Base-by-base conservation (phyloP, 2,329 filamentous ascomycete genomes). In the Didymella pomorum region DNA sequence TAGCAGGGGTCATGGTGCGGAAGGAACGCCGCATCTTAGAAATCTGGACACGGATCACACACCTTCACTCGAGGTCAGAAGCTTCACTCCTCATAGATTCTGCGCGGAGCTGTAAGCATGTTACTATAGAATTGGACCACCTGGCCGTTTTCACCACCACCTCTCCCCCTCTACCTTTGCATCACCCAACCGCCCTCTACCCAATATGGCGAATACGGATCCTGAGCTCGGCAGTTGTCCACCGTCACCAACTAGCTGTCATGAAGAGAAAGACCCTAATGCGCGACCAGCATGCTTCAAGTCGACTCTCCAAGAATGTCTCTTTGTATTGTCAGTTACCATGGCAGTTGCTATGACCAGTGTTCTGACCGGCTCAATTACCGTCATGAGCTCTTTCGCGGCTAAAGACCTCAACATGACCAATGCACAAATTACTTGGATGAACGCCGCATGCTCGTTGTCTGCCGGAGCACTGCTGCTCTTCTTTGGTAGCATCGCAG, bases 371-470 rank as follows among this genome's bases (percentile, higher is more conserved):
- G 88, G 87, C 12, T 79, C 82, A 4, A 81, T 85, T 4, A 82
- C 87, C 2, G 87, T 89, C 58, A 86, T 89, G 59, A 87, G 86
- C 1, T 84, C 84, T 0, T 84, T 84, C 49, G 87, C 89, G 46
- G 86, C 83, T 2, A 70, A 74, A 14, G 85, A 88, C 60, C 72
- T 90, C 53, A 69, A 79, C 44, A 90, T 90, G 87, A 85, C 82
- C 2, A 85, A 84, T 45, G 84, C 86, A 1, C 82, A 91, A 67
- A 84, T 90, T 23, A 88, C 87, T 0, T 90, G 88, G 87, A 86
- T 90, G 60, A 82, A 81, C 45, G 87, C 87, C 8, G 82, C 87
- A n/a, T 81, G 84, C 37, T 84, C 84, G 78, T 79, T 91, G 16
- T 84, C 84, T 1, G 85, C 85, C 33, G 87, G 87, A 7, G 82